Conservation (phyloP, 352 stramenopile species). For the Blastocystis hominis region DNA sequence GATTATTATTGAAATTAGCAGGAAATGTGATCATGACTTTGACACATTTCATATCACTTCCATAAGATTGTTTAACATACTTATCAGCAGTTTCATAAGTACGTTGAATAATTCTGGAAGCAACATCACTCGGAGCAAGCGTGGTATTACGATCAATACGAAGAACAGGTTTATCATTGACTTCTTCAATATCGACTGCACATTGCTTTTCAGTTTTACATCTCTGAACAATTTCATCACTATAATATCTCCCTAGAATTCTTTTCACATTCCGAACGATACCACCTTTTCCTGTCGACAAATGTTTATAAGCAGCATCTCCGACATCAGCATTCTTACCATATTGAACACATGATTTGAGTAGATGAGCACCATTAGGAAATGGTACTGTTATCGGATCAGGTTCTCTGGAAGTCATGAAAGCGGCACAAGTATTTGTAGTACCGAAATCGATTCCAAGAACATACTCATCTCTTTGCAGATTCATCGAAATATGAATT, state of each 20-base stretch:
- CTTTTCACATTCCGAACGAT: not conserved
- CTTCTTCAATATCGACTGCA: not conserved
- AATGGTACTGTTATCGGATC: no score
- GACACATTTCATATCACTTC: not conserved
- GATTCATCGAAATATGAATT: no score
- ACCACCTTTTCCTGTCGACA: no score
- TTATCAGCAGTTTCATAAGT: not conserved
- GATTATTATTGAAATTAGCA: constrained; percentile 34
- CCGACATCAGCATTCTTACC: not conserved
- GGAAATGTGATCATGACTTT: constrained; percentile 9
- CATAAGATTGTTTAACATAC: not conserved
- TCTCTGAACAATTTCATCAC: not conserved
- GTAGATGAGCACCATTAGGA: not conserved
- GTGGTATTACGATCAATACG: not conserved
- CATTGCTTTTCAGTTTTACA: not conserved
- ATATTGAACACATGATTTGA: constrained; percentile 10
- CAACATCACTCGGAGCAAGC: not conserved
- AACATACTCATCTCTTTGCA: not conserved
- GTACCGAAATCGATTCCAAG: not conserved
- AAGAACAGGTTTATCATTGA: not conserved
- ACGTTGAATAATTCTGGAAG: not conserved
- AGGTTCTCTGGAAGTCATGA: no score
- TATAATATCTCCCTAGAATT: not conserved
- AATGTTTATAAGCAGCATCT: no score
- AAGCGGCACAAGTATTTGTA: not conserved